phyloP scores from a whole-genome alignment of 352 stramenopile genomes.

The Pythium scleroteichum region DNA sequence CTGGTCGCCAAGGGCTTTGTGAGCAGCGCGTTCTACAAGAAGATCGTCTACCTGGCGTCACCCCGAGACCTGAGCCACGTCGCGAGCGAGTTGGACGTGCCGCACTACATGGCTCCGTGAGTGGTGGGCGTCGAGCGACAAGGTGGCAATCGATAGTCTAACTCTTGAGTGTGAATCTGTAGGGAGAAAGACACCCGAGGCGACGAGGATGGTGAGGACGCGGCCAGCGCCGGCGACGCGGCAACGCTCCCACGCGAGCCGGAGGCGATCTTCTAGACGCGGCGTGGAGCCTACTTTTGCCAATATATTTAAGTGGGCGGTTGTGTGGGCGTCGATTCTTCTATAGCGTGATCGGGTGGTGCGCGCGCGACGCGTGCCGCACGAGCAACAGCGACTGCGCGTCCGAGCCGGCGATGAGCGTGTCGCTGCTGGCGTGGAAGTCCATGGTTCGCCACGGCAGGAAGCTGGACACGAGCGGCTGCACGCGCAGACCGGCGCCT shows the following conservation, averaged over 20 bases:
- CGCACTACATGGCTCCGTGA: slow-evolving; percentile 48
- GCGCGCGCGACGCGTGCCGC: slow-evolving; percentile 51
- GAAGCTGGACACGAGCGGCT: slow-evolving; percentile 38
- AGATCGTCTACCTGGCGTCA: slow-evolving; percentile 69
- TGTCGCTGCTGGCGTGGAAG: slow-evolving; percentile 73
- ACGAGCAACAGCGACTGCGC: slow-evolving; percentile 74
- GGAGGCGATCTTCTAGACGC: slow-evolving; percentile 11
- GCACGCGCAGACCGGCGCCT: slow-evolving; percentile 36
- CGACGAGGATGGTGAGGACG: slow-evolving; percentile 1
- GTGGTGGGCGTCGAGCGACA: slow-evolving; percentile 2
- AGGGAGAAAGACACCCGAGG: background rate
- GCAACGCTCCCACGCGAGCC: slow-evolving; percentile 8
- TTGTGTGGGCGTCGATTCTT: background rate
- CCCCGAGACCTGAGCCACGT: slow-evolving; percentile 55
- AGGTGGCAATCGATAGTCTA: too few species aligned
- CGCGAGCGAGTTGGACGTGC: slow-evolving; percentile 46
- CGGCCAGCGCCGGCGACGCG: background rate
- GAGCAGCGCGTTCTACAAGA: slow-evolving; percentile 63
- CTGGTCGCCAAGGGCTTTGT: slow-evolving; percentile 71
- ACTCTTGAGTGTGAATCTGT: background rate
- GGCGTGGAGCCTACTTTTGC: slow-evolving; percentile 8
- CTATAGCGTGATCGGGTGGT: slow-evolving; percentile 17
- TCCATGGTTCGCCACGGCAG: slow-evolving; percentile 69
- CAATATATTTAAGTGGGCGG: slow-evolving; percentile 24
- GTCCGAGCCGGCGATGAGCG: slow-evolving; percentile 71